Base-by-base conservation (phyloP, 2,329 filamentous ascomycete species). In the Paradendryphiella salina region DNA sequence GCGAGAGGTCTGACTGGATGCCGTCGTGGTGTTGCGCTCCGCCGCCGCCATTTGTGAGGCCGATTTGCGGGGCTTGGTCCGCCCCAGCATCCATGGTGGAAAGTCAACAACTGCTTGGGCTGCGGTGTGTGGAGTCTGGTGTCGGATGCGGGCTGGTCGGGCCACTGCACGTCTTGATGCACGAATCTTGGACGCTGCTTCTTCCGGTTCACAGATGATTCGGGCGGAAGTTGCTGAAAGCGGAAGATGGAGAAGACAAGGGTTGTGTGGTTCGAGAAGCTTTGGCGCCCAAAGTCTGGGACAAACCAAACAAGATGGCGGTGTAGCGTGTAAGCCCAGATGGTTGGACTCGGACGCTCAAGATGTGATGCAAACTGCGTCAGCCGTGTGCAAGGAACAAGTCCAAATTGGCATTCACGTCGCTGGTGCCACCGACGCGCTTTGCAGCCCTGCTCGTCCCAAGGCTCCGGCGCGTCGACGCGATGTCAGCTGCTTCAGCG, bases 1-100 rank as follows among this genome's bases (percentile, higher is more conserved):
- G 84, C 42, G 82, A 76, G 43, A 90, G 79, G 54, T 73, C 69
- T 28, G 59, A 54, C 44, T 50, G 29, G 46, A 59, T 58, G 59
- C 65, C 44, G 54, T 59, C 62, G 59, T 49, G 44, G 23, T 51
- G 54, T 14, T 60, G 59, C 42, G 56, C 52, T 38, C 45, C 42
- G 21, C 44, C 50, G 52, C 56, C 42, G 61, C 61, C 61, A 50
- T 64, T 62, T 35, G 52, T 50, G 50, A 57, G 46, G 48, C 40
- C 52, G 31, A 44, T 46, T 49, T 63, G 70, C 64, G 67, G 65
- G 63, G 64, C 35, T 50, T 57, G 52, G 52, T 52, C 56, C 31
- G 56, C 54, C 53, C 58, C 68, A 54, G 57, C 55, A 54, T 71
- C 63, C 69, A 71, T 72, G 41, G 52, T 62, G 60, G 59, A 58